Evolutionary conservation across 768 basidiomycete species (phyloP).

Genomic region (Gloeopeniophorella convolvens): DNA sequence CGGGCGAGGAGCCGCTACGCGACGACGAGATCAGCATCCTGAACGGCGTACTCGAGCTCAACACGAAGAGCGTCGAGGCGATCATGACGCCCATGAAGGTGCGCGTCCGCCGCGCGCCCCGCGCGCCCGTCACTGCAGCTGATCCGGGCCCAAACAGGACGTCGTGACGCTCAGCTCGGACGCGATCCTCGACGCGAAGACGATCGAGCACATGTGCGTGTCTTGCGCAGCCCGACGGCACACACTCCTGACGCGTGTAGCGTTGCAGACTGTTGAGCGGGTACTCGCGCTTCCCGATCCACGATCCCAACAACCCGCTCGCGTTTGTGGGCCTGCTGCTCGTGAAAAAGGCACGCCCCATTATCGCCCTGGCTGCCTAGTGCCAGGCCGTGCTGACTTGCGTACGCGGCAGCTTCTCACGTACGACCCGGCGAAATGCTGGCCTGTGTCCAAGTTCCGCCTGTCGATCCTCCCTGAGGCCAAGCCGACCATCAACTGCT

Average conservation of each 20-base stretch:
- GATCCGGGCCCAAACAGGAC: slow-evolving; percentile 42
- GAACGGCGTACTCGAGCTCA: slow-evolving; percentile 74
- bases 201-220: slow-evolving; percentile 68
- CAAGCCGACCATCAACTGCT: slow-evolving; percentile 80
- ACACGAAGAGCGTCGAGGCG: slow-evolving; percentile 54
- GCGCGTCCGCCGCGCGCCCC: not conserved
- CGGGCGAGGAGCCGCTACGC: slow-evolving; percentile 67
- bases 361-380: not conserved
- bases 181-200: slow-evolving; percentile 68
- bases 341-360: slow-evolving; percentile 61
- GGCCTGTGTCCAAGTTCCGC: slow-evolving; percentile 67
- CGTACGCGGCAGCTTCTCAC: slow-evolving; percentile 55
- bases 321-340: slow-evolving; percentile 79
- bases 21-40: slow-evolving; percentile 80
- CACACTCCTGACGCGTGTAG: slow-evolving; percentile 7
- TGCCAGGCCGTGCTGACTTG: not conserved
- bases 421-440: slow-evolving; percentile 79
- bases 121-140: not conserved
- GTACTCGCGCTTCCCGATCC: slow-evolving; percentile 89
- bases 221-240: not conserved
- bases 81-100: slow-evolving; percentile 57
- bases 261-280: slow-evolving; percentile 60
- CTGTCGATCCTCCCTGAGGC: slow-evolving; percentile 89
- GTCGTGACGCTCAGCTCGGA: slow-evolving; percentile 76
- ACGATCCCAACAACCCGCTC: slow-evolving; percentile 58